Conservation (phyloP, 2,329 filamentous ascomycete genomes). For the Cytospora piceae region DNA sequence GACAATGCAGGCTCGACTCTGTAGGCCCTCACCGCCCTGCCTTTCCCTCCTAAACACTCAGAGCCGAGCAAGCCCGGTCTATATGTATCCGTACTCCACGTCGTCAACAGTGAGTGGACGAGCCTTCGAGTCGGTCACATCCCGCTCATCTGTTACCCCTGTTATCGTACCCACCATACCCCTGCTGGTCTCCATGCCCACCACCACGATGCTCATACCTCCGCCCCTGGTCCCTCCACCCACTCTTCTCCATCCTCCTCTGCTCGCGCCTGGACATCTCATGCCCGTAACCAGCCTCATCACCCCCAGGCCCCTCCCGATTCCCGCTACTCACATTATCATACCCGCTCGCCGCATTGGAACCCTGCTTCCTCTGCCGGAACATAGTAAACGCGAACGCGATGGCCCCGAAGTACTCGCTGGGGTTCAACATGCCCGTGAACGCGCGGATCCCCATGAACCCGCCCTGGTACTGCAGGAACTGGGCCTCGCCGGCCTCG, state of each 20-base stretch:
- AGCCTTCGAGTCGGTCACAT: too few relatives aligned
- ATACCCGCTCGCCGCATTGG: neutral
- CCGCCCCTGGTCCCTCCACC: neutral
- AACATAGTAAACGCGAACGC: constrained; percentile 22
- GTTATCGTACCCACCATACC: too few relatives aligned
- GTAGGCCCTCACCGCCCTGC: too few relatives aligned
- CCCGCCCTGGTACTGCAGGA: constrained; percentile 34
- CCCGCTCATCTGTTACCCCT: too few relatives aligned
- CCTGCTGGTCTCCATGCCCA: too few relatives aligned
- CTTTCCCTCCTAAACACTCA: too few relatives aligned
- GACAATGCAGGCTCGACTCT: too few relatives aligned
- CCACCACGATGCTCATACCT: constrained; percentile 8
- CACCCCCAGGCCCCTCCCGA: neutral
- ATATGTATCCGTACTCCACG: too few relatives aligned
- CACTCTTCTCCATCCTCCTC: constrained; percentile 4
- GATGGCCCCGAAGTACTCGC: constrained; percentile 24
- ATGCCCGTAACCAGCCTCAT: neutral
- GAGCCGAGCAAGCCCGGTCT: too few relatives aligned
- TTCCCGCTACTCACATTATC: neutral
- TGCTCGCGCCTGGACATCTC: constrained; percentile 12
- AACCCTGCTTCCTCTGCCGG: neutral
- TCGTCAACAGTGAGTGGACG: too few relatives aligned
- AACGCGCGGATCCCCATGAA: constrained; percentile 31
- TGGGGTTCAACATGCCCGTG: constrained; percentile 26
- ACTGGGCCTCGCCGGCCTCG: constrained; percentile 27